Percentiles rank a stretch among this genome's conserved stretches.
These are phyloP conservation scores for Ploettnerulaceae sp. DNA, from an alignment of 2,329 filamentous ascomycete species.

Conservation along the genomic window DNA sequence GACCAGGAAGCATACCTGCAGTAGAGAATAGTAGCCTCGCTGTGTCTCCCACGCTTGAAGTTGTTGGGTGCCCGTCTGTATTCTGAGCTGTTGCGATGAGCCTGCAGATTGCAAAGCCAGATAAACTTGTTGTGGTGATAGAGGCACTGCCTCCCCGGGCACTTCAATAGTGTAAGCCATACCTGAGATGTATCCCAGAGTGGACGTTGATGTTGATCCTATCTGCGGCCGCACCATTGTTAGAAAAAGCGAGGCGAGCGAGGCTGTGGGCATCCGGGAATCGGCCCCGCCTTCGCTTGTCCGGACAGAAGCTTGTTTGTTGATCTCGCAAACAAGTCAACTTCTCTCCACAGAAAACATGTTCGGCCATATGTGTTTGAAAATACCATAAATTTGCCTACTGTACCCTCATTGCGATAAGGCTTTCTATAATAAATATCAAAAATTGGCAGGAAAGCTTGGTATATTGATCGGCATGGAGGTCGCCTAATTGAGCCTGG, in stretches of 20 bases:
- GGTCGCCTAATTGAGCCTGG: no score
- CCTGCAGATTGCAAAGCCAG: slow-evolving; percentile 59
- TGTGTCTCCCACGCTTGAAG: slow-evolving; percentile 67
- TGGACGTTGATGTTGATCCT: background rate
- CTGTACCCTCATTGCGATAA: no score
- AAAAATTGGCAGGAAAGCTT: no score
- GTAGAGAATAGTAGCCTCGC: slow-evolving; percentile 58
- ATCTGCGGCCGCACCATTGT: background rate
- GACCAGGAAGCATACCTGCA: slow-evolving; percentile 50
- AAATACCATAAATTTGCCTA: no score
- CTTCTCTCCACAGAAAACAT: slow-evolving; percentile 3
- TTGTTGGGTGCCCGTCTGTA: slow-evolving; percentile 63
- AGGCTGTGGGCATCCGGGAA: slow-evolving; percentile 8
- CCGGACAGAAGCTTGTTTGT: no score
- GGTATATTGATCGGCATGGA: no score
- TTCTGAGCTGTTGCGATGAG: slow-evolving; percentile 56
- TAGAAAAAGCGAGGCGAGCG: no score
- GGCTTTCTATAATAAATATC: no score
- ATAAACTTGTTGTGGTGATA: slow-evolving; percentile 59
- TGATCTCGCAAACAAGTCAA: slow-evolving; percentile 2
- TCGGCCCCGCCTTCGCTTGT: slow-evolving; percentile 5
- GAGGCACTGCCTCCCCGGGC: slow-evolving; percentile 72
- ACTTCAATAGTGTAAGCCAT: slow-evolving; percentile 76
- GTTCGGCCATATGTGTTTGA: no score
- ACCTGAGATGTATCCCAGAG: background rate